Conservation (phyloP, 805 yeast genomes). For the Candida arabinofermentans region DNA sequence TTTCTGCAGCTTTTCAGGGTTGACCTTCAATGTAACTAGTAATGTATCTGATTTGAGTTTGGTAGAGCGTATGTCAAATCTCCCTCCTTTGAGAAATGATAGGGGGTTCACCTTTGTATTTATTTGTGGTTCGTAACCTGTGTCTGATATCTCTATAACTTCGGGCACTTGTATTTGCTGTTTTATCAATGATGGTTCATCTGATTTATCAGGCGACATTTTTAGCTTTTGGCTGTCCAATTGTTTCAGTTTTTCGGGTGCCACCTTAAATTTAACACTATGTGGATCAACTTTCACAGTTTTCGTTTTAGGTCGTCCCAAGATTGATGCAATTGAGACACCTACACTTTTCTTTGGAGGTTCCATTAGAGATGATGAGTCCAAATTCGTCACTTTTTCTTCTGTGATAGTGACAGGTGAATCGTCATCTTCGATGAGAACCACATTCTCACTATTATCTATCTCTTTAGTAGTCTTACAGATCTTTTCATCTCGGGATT, state of each 20-base stretch:
- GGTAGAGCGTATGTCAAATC: constrained; percentile 11
- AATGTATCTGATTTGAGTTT: constrained; percentile 9
- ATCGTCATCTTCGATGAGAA: too few species aligned
- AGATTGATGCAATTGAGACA: not conserved
- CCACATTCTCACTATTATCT: too few species aligned
- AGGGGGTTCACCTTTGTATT: not conserved
- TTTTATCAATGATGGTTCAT: not conserved
- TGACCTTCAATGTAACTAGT: constrained; percentile 13
- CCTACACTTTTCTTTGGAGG: not conserved
- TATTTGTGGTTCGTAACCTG: not conserved
- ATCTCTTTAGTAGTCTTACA: too few species aligned
- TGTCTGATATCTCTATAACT: not conserved
- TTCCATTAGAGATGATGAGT: too few species aligned
- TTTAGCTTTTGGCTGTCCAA: too few species aligned
- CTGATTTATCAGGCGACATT: not conserved
- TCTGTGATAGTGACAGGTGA: too few species aligned
- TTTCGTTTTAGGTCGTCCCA: not conserved
- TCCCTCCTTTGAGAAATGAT: constrained; percentile 11
- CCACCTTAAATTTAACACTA: constrained; percentile 3
- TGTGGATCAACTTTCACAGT: constrained; percentile 2
- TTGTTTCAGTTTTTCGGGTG: not conserved
- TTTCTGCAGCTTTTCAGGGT: constrained; percentile 8
- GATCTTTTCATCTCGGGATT: too few species aligned
- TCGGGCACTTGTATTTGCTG: not conserved
- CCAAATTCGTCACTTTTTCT: too few species aligned